Conservation (phyloP, 164 flowering plant genomes). For the Magnolia changhungtana region DNA sequence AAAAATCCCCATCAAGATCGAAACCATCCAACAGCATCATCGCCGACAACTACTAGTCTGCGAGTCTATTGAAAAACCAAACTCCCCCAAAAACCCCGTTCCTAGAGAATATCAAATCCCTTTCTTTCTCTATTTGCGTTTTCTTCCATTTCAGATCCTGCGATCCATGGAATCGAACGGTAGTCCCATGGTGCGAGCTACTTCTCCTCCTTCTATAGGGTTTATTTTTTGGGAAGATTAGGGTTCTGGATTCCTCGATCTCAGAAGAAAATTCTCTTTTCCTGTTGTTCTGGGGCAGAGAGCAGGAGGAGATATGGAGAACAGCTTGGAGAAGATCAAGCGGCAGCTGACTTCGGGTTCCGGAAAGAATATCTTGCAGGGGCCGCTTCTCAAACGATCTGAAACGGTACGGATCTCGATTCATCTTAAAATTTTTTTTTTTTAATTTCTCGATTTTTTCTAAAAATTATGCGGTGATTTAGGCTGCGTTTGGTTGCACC, state of each 20-base stretch:
- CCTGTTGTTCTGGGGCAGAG: slow-evolving; percentile 16
- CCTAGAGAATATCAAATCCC: too few species aligned
- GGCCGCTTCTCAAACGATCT: slow-evolving; percentile 95
- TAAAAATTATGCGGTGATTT: too few species aligned
- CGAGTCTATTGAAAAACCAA: too few species aligned
- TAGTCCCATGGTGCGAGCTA: slow-evolving; percentile 26
- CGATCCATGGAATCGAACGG: slow-evolving; percentile 55
- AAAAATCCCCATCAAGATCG: too few species aligned
- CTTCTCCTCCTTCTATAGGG: background rate
- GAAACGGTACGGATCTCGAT: slow-evolving; percentile 60
- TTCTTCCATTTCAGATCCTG: background rate
- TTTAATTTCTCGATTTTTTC: background rate
- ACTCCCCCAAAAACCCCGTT: too few species aligned
- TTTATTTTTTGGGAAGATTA: background rate
- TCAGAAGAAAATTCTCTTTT: background rate
- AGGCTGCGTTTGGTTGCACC: too few species aligned
- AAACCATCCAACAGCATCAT: too few species aligned
- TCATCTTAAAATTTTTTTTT: background rate
- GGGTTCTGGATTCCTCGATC: background rate
- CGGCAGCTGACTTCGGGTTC: slow-evolving; percentile 82
- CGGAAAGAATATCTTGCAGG: slow-evolving; percentile 82
- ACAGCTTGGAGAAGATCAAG: slow-evolving; percentile 95
- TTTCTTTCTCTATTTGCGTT: background rate
- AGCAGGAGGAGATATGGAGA: slow-evolving; percentile 51
- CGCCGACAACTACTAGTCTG: too few species aligned